Evolutionary conservation across 495 filamentous ascomycete genomes (phyloP).

Genomic region (Chlorociboria aeruginascens): DNA sequence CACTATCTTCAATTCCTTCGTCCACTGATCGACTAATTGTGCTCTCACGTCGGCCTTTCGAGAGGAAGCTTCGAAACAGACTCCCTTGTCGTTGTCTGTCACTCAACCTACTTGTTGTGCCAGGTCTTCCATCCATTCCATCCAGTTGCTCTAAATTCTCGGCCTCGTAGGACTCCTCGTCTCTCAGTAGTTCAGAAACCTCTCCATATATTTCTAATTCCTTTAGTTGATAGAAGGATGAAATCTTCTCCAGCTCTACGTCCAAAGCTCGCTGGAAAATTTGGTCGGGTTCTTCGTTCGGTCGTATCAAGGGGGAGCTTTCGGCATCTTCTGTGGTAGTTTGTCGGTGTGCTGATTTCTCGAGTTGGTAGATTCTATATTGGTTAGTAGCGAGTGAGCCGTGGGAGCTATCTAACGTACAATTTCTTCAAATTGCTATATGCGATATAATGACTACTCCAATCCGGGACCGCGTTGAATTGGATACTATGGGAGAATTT

Average conservation of each 20-base stretch:
- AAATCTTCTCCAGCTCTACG: conserved; percentile 84
- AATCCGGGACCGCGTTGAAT: conserved; percentile 98
- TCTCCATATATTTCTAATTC: conserved; percentile 76
- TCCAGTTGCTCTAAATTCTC: conserved; percentile 48
- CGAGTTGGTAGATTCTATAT: conserved; percentile 82
- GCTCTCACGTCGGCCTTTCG: conserved; percentile 23
- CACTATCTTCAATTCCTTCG: conserved; percentile 38
- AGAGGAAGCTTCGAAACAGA: conserved; percentile 17
- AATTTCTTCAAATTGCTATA: conserved; percentile 99
- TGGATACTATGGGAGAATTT: conserved; percentile 99
- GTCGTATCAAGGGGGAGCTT: conserved; percentile 60
- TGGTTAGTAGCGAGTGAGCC: conserved; percentile 5
- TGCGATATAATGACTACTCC: conserved; percentile 93
- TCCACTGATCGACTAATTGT: conserved; percentile 33
- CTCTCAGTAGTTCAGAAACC: conserved; percentile 60
- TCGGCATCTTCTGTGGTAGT: conserved; percentile 51
- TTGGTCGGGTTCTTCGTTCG: conserved; percentile 53
- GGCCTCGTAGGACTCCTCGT: conserved; percentile 59
- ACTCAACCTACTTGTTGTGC: conserved; percentile 17
- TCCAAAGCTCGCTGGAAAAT: conserved; percentile 74
- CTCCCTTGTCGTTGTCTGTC: conserved; percentile 15
- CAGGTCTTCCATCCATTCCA: conserved; percentile 34
- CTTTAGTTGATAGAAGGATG: conserved; percentile 77
- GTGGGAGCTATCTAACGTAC: conserved; percentile 38
- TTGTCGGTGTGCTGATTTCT: conserved; percentile 58